Evolutionary conservation across 768 basidiomycete species (phyloP).

Genomic region (Bullera alba): DNA sequence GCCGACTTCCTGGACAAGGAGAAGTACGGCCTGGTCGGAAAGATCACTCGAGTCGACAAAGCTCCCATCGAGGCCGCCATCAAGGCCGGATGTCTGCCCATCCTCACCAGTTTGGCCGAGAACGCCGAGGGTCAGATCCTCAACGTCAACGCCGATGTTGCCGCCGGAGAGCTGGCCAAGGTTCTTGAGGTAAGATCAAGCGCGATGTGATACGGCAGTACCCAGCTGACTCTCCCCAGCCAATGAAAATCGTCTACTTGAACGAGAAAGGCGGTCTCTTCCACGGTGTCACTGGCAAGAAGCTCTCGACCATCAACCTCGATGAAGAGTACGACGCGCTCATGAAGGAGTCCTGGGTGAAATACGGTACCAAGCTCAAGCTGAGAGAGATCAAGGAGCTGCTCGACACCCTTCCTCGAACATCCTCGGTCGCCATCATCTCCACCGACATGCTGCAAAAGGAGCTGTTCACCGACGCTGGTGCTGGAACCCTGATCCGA

Average conservation of each 20-base stretch:
- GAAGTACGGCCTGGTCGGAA: constrained; percentile 93
- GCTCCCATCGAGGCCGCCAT: constrained; percentile 94
- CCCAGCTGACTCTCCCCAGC: constrained; percentile 43
- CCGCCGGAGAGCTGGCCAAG: constrained; percentile 94
- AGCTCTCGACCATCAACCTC: constrained; percentile 89
- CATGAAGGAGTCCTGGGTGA: constrained; percentile 98
- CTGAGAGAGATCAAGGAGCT: constrained; percentile 98
- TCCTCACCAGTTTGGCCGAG: constrained; percentile 90
- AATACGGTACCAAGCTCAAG: constrained; percentile 97
- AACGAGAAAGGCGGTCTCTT: constrained; percentile 98
- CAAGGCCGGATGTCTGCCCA: constrained; percentile 89
- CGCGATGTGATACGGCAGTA: no score
- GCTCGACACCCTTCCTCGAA: constrained; percentile 92
- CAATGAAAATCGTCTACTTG: constrained; percentile 95
- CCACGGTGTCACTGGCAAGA: constrained; percentile 95
- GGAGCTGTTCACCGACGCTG: constrained; percentile 96
- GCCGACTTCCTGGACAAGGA: constrained; percentile 91
- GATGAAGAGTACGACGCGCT: constrained; percentile 98
- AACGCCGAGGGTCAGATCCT: constrained; percentile 94
- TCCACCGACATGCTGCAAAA: constrained; percentile 85
- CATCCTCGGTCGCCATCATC: constrained; percentile 97
- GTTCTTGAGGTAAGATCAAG: constrained; percentile 62
- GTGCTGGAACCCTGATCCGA: constrained; percentile 95
- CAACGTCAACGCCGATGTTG: constrained; percentile 98
- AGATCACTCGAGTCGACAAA: constrained; percentile 90